Evolutionary conservation across 768 basidiomycete genomes (phyloP), one percentile per base, ranked within the genome.

Genomic region (Kondoa subrosea): DNA sequence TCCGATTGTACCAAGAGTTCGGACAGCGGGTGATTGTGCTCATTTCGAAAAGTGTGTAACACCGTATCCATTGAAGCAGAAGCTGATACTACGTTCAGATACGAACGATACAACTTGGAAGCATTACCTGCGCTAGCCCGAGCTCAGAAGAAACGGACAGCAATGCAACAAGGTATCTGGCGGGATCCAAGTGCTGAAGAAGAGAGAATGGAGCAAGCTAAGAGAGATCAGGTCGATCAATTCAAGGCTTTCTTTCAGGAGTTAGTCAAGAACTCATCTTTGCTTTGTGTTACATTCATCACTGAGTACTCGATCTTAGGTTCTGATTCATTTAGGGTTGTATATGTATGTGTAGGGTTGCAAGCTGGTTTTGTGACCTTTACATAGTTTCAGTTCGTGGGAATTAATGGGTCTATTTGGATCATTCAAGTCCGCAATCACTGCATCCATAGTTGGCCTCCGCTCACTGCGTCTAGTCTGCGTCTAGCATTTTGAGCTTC

Each of bases 1-100:
- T 50, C 88, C 88, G 27, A 91, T 91, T 73, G 84, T 90, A 67
- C 89, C 90, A 1, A 29, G 66, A 1, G 67, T 71, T 25, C 34
- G 64, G n/a, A 62, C 32, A 8, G 68, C 70, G 1, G 71, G 68
- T 30, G 74, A 75, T 56, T 69, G 67, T 3, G 63, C 67, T 56
- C 73, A 75, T 63, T 75, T 74, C 56, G 73, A 73, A 66, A 62
- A 68, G 25, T n/a, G n/a, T n/a, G n/a, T n/a, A n/a, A n/a, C n/a
- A n/a, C n/a, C n/a, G n/a, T n/a, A n/a, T n/a, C n/a, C n/a, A n/a
- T n/a, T n/a, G n/a, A n/a, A n/a, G n/a, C n/a, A n/a, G n/a, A n/a
- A n/a, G n/a, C n/a, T n/a, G n/a, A n/a, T n/a, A n/a, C n/a, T n/a
- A n/a, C n/a, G n/a, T n/a, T n/a, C n/a, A n/a, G n/a, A n/a, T 75